Conservation (phyloP, 176 grass and related monocot genomes). For the Hyparrhenia diplandra region DNA sequence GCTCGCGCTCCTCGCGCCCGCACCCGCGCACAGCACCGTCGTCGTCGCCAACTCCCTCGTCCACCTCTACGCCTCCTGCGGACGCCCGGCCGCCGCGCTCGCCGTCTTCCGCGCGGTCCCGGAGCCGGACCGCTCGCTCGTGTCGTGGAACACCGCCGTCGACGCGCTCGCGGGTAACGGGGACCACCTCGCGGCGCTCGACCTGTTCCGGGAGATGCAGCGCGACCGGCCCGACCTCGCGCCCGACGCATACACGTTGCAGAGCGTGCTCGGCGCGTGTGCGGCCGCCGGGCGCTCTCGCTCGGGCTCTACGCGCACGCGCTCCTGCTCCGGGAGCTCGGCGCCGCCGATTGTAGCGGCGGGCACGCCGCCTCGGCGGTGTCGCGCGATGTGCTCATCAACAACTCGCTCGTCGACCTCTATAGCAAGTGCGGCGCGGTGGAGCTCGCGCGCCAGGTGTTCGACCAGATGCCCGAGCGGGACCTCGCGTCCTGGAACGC, state of each 20-base stretch:
- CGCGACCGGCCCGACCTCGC: neutral
- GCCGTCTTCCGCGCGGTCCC: too few species aligned
- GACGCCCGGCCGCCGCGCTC: constrained; percentile 7
- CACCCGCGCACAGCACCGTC: constrained; percentile 12
- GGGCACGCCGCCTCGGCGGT: neutral
- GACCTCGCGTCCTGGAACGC: constrained; percentile 77
- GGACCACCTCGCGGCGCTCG: too few species aligned
- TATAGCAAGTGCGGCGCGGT: constrained; percentile 72
- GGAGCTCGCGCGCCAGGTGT: constrained; percentile 52
- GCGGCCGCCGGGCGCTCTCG: constrained; percentile 48
- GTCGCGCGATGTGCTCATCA: constrained; percentile 62
- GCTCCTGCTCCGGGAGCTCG: constrained; percentile 54
- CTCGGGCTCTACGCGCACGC: constrained; percentile 68
- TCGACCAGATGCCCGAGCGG: constrained; percentile 58
- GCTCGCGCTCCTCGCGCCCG: constrained; percentile 22
- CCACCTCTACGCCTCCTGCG: constrained; percentile 89
- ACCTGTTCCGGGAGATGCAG: too few species aligned
- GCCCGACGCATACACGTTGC: constrained; percentile 68
- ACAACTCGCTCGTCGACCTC: constrained; percentile 74
- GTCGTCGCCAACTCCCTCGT: constrained; percentile 80
- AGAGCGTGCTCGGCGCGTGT: constrained; percentile 78
- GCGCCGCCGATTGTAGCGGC: constrained; percentile 17
- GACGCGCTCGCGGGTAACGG: too few species aligned
- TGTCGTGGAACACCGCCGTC: too few species aligned
- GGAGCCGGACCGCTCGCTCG: too few species aligned